phyloP scores from a whole-genome alignment of 306 rosid species.

The Lupinus albus region DNA sequence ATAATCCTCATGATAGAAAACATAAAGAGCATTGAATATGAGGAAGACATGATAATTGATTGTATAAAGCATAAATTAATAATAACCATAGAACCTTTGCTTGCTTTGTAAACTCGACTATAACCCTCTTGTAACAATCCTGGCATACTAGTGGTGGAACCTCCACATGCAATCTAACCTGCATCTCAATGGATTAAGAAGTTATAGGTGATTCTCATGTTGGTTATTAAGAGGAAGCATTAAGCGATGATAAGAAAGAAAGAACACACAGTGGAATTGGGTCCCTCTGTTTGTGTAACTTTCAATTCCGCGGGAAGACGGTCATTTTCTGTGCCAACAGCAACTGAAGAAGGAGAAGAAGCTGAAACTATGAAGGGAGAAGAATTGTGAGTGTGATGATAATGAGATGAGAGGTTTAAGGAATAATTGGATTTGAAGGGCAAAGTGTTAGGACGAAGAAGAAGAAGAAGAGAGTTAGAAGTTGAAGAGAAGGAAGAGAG shows the following conservation, averaged over 20 bases:
- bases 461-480: slow-evolving; percentile 28
- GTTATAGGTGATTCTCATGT: neutral
- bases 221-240: slow-evolving; percentile 3
- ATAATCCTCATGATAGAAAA: slow-evolving; percentile 2
- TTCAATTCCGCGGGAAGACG: slow-evolving; percentile 65
- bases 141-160: slow-evolving; percentile 83
- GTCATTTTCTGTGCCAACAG: slow-evolving; percentile 47
- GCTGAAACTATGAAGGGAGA: slow-evolving; percentile 49
- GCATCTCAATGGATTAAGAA: no score
- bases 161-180: slow-evolving; percentile 80
- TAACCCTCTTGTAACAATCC: slow-evolving; percentile 72
- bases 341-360: slow-evolving; percentile 55
- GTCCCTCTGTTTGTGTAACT: slow-evolving; percentile 62
- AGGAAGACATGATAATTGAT: neutral
- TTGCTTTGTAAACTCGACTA: slow-evolving; percentile 74
- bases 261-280: slow-evolving; percentile 70
- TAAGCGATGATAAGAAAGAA: neutral
- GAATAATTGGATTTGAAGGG: slow-evolving; percentile 35
- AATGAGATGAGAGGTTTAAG: slow-evolving; percentile 37
- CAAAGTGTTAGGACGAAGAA: neutral
- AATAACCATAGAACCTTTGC: slow-evolving; percentile 60
- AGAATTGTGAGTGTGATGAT: slow-evolving; percentile 21
- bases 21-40: slow-evolving; percentile 20
- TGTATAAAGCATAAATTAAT: slow-evolving; percentile 9
- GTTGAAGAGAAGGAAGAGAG: slow-evolving; percentile 24